Evolutionary conservation across 1,284 basidiomycete species (phyloP).

Genomic region (Mycosarcoma maydis): DNA sequence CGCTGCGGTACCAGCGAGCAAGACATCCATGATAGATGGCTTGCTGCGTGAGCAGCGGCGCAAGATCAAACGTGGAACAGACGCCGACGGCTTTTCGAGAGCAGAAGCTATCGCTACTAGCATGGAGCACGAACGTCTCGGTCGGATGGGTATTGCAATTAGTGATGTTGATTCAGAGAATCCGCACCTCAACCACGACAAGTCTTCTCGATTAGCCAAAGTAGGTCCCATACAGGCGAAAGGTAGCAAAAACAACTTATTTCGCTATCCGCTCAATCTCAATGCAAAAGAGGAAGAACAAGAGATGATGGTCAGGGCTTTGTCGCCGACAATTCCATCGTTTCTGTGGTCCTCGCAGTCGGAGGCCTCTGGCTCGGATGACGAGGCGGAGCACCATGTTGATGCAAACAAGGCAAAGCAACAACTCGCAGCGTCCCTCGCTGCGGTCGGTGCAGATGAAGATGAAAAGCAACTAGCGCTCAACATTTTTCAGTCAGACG

Average conservation of each 20-base stretch:
- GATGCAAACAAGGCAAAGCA: neutral
- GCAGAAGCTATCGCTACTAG: slow-evolving; percentile 34
- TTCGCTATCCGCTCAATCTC: neutral
- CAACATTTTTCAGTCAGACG: slow-evolving; percentile 22
- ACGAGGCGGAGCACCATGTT: neutral
- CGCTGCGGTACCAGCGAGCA: slow-evolving; percentile 1
- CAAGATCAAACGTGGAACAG: slow-evolving; percentile 23
- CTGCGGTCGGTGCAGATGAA: slow-evolving; percentile 16
- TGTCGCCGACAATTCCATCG: slow-evolving; percentile 43
- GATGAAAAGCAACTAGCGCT: slow-evolving; percentile 17
- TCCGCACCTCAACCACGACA: neutral
- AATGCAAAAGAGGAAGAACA: slow-evolving; percentile 10
- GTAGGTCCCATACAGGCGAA: neutral
- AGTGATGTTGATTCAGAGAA: neutral
- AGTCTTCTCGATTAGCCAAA: neutral
- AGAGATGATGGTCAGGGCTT: slow-evolving; percentile 20
- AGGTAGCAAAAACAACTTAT: neutral
- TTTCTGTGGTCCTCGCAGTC: slow-evolving; percentile 43
- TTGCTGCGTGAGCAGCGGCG: slow-evolving; percentile 24
- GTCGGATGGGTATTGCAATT: slow-evolving; percentile 24
- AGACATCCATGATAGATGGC: slow-evolving; percentile 6
- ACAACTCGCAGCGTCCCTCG: slow-evolving; percentile 12
- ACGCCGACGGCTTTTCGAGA: slow-evolving; percentile 32
- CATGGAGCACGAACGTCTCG: slow-evolving; percentile 40
- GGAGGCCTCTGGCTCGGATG: slow-evolving; percentile 18